Conservation (phyloP, 2,329 filamentous ascomycete species). For the Diplodia scrobiculata region DNA sequence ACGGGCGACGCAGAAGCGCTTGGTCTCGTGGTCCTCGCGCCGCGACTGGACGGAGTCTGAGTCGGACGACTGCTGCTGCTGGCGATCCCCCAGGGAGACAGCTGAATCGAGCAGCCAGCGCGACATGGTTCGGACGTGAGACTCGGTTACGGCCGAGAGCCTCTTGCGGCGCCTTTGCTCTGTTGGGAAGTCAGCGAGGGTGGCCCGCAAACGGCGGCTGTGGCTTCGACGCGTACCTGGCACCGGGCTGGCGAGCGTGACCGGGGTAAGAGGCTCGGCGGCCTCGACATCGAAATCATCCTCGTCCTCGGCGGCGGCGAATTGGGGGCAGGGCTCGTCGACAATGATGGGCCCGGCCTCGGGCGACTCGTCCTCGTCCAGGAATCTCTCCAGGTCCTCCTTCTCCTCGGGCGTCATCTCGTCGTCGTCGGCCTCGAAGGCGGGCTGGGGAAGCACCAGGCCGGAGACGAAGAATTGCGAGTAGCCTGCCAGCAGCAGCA, state of each 20-base stretch:
- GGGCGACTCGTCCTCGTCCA: slow-evolving; percentile 1
- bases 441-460: slow-evolving; percentile 22
- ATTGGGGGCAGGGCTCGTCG: slow-evolving; percentile 14
- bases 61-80: slow-evolving; percentile 9
- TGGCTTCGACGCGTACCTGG: slow-evolving; percentile 1
- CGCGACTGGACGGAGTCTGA: neutral
- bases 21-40: slow-evolving; percentile 8
- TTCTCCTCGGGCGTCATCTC: neutral
- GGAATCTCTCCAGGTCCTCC: slow-evolving; percentile 4
- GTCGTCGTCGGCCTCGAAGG: slow-evolving; percentile 8
- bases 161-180: slow-evolving; percentile 21
- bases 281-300: neutral
- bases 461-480: slow-evolving; percentile 28
- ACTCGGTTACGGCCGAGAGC: slow-evolving; percentile 17
- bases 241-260: neutral
- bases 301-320: neutral
- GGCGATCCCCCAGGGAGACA: slow-evolving; percentile 23
- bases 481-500: slow-evolving; percentile 29
- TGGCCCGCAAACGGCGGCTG: neutral
- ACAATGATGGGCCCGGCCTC: slow-evolving; percentile 1
- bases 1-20: slow-evolving; percentile 18
- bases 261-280: neutral
- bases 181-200: slow-evolving; percentile 1
- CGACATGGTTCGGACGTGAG: slow-evolving; percentile 27
- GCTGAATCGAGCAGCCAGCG: slow-evolving; percentile 25